phyloP scores from a whole-genome alignment of 495 filamentous ascomycete species.

The Hypoxylon rickii region DNA sequence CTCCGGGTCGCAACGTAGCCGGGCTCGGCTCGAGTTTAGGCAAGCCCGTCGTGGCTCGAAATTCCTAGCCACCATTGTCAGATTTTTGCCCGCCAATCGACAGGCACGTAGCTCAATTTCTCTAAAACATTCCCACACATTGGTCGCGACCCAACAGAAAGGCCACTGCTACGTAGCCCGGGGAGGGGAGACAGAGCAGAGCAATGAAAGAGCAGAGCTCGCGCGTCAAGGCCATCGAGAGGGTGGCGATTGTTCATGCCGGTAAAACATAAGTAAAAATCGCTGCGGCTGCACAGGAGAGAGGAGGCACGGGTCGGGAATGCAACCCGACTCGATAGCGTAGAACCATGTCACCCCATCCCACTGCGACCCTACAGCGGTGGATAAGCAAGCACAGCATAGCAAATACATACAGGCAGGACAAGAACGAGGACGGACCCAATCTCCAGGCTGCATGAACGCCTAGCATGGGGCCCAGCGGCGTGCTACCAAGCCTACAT shows the following conservation, averaged over 20 bases:
- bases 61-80: constrained; percentile 21
- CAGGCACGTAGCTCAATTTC: constrained; percentile 27
- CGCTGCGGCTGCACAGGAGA: constrained; percentile 38
- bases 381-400: constrained; percentile 34
- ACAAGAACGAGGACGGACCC: constrained; percentile 31
- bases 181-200: background rate
- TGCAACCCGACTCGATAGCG: constrained; percentile 38
- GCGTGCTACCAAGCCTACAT: constrained; percentile 7
- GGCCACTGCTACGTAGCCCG: constrained; percentile 35
- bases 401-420: constrained; percentile 27
- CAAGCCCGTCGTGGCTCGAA: constrained; percentile 20
- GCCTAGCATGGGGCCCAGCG: constrained; percentile 28
- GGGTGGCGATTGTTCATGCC: constrained; percentile 38
- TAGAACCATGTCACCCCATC: constrained; percentile 30
- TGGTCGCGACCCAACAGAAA: constrained; percentile 35
- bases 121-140: constrained; percentile 33
- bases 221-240: constrained; percentile 13
- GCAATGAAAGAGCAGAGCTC: constrained; percentile 13
- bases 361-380: constrained; percentile 29
- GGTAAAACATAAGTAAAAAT: constrained; percentile 37
- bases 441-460: constrained; percentile 39
- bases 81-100: constrained; percentile 29
- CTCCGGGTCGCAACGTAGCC: constrained; percentile 30
- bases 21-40: constrained; percentile 30
- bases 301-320: constrained; percentile 36